A percentile compares a stretch with the other conserved stretches of the same genome.
phyloP scores from a whole-genome alignment of 1,284 basidiomycete genomes.

The Malassezia dermatis region DNA sequence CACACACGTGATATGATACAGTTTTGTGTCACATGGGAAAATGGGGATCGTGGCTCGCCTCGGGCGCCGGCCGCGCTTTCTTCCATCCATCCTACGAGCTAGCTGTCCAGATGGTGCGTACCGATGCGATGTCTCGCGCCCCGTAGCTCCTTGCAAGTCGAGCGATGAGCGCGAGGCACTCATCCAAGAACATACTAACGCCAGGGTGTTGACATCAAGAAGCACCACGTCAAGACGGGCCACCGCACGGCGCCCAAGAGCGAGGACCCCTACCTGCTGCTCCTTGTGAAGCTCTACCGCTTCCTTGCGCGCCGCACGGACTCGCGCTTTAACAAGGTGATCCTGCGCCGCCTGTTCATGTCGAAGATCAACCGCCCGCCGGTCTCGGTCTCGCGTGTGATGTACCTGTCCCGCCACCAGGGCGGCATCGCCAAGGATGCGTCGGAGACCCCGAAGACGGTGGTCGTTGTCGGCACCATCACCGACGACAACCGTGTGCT shows the following conservation, averaged over 20 bases:
- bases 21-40: conserved; percentile 11
- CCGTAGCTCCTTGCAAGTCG: too few species aligned
- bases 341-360: conserved; percentile 93
- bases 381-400: conserved; percentile 56
- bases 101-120: conserved; percentile 15
- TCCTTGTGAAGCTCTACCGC: conserved; percentile 99
- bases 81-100: conserved; percentile 18
- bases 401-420: conserved; percentile 45
- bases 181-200: conserved; percentile 4
- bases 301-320: conserved; percentile 97
- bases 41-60: background rate
- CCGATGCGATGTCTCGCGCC: background rate
- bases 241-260: conserved; percentile 88
- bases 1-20: conserved; percentile 12
- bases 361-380: conserved; percentile 96
- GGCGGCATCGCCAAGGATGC: conserved; percentile 46
- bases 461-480: conserved; percentile 82
- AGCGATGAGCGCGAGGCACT: background rate
- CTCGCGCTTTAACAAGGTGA: conserved; percentile 90
- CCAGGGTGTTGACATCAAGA: conserved; percentile 92
- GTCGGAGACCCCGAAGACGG: conserved; percentile 57
- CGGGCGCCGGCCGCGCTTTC: conserved; percentile 3
- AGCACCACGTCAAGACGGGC: conserved; percentile 99
- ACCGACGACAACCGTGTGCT: conserved; percentile 89
- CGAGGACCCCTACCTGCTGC: conserved; percentile 96